Conservation (phyloP, 345 rosid species). For the Aurinia saxatilis region DNA sequence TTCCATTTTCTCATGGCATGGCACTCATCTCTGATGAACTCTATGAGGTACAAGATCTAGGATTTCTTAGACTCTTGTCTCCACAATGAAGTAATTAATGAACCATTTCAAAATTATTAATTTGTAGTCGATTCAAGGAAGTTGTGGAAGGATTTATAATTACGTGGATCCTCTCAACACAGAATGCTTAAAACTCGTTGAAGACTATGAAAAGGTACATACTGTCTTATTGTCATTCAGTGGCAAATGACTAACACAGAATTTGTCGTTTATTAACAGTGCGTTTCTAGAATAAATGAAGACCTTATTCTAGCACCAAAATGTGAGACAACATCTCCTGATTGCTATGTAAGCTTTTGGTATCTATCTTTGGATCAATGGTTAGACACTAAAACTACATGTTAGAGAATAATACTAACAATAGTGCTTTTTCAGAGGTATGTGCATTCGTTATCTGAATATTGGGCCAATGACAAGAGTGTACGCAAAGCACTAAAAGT, state of each 20-base stretch:
- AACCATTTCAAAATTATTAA: background rate
- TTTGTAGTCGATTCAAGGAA: constrained; percentile 41
- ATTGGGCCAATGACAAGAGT: constrained; percentile 16
- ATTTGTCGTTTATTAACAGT: constrained; percentile 6
- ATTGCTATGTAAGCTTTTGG: constrained; percentile 13
- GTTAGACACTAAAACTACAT: background rate
- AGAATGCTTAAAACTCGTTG: constrained; percentile 31
- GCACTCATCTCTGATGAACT: too few species aligned
- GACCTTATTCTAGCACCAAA: background rate
- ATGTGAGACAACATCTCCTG: constrained; percentile 7
- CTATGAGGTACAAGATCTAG: constrained; percentile 35
- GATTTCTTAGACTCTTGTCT: background rate
- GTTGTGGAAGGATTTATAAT: constrained; percentile 34
- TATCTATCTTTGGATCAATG: background rate
- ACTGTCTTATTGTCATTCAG: background rate
- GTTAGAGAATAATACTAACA: background rate
- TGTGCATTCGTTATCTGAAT: background rate
- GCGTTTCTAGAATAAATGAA: constrained; percentile 6
- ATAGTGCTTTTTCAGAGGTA: background rate
- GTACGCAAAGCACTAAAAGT: constrained; percentile 19
- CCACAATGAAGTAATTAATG: background rate
- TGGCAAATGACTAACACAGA: background rate
- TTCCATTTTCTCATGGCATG: constrained; percentile 55
- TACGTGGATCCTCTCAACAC: constrained; percentile 27
- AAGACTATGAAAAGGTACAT: constrained; percentile 2